Evolutionary conservation across 1,139 yeast species (phyloP).

Genomic region (Ogataea hybrid): DNA sequence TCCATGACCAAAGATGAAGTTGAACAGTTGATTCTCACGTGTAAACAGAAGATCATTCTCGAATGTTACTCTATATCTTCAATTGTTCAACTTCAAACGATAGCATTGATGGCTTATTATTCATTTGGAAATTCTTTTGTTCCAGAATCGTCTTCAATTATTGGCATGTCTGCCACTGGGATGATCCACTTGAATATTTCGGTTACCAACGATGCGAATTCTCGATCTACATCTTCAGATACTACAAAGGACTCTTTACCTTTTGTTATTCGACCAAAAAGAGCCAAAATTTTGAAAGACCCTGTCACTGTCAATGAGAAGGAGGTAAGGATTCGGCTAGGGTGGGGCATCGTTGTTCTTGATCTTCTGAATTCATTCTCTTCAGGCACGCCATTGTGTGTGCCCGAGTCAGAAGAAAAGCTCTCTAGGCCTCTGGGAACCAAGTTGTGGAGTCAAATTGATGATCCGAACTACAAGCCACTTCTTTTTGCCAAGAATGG

Average conservation of each 20-base stretch:
- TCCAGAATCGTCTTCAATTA: slow-evolving; percentile 34
- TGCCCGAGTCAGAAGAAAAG: slow-evolving; percentile 18
- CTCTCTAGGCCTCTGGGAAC: neutral
- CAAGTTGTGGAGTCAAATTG: neutral
- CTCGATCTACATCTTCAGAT: neutral
- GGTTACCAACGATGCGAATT: slow-evolving; percentile 1
- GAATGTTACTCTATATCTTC: slow-evolving; percentile 29
- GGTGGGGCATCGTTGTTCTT: slow-evolving; percentile 34
- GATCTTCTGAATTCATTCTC: slow-evolving; percentile 25
- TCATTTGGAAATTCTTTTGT: slow-evolving; percentile 31
- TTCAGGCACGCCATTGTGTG: slow-evolving; percentile 22
- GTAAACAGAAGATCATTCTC: slow-evolving; percentile 26
- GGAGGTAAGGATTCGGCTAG: slow-evolving; percentile 29
- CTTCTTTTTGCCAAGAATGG: slow-evolving; percentile 1
- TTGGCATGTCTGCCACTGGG: slow-evolving; percentile 23
- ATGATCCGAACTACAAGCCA: neutral
- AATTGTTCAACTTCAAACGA: slow-evolving; percentile 29
- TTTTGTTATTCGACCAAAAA: slow-evolving; percentile 16
- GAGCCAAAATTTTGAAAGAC: slow-evolving; percentile 19
- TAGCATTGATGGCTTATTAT: slow-evolving; percentile 32
- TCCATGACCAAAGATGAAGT: slow-evolving; percentile 5
- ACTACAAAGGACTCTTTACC: neutral
- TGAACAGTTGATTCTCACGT: slow-evolving; percentile 12
- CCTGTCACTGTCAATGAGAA: slow-evolving; percentile 29
- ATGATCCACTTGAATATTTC: slow-evolving; percentile 21